Percentiles rank a stretch among this genome's conserved stretches.
Conservation (phyloP, 2,329 filamentous ascomycete species). For the Ascochyta fabae region DNA sequence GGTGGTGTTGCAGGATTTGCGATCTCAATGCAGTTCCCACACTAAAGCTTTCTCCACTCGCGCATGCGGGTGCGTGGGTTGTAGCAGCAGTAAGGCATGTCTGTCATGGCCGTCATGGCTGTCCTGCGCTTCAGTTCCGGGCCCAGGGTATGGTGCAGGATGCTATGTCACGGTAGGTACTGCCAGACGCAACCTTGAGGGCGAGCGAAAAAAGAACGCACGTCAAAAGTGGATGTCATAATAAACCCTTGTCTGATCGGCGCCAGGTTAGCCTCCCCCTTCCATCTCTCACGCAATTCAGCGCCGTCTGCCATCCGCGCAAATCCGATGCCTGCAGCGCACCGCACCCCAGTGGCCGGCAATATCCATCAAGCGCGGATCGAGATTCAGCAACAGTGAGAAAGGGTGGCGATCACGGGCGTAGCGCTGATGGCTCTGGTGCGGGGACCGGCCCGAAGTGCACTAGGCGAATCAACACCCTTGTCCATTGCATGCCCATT, state of each 20-base stretch:
- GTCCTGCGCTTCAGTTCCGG: background rate
- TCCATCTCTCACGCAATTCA: constrained; percentile 2
- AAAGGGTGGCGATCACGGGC: background rate
- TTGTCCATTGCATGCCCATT: background rate
- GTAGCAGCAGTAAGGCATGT: background rate
- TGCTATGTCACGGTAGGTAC: too few species aligned
- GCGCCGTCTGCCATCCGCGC: background rate
- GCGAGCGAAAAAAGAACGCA: background rate
- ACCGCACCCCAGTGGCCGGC: background rate
- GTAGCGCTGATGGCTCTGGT: background rate
- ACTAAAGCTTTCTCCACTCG: background rate
- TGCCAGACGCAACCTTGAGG: too few species aligned
- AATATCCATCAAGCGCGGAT: background rate
- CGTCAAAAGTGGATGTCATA: constrained; percentile 11
- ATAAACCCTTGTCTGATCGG: constrained; percentile 19
- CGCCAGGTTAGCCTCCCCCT: constrained; percentile 7
- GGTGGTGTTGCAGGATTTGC: constrained; percentile 16
- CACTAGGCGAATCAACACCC: constrained; percentile 5
- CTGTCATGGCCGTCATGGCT: constrained; percentile 10
- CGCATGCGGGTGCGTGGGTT: background rate
- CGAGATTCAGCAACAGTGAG: background rate
- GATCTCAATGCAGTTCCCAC: constrained; percentile 1
- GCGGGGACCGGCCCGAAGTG: constrained; percentile 15
- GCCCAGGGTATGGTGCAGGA: too few species aligned
- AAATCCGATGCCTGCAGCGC: background rate